Evolutionary conservation across 2,329 filamentous ascomycete genomes (phyloP), one percentile per base, ranked within the genome.

Genomic region (Aspergillus intermedius): DNA sequence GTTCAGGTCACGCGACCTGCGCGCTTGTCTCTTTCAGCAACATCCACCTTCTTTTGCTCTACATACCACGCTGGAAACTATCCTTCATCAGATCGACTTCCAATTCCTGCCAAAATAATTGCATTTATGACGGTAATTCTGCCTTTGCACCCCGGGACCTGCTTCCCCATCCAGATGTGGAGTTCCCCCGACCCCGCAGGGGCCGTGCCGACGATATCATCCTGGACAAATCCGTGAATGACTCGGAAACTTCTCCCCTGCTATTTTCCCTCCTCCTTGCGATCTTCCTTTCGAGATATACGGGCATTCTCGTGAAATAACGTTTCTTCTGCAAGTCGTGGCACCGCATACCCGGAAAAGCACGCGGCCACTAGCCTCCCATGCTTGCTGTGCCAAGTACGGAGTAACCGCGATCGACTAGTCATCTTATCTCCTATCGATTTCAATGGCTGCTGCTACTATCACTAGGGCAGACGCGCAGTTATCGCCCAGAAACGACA

Each of bases 221-320:
- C 10, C 25, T 30, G 25, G 44, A 23, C 21, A 40, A 52, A 44
- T 47, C 50, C 50, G 48, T 32, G 21, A 32, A 28, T 44, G 22
- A 22, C 34, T 43, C 51, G 52, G 52, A 54, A 54, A 49, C 44
- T 52, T 52, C 49, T 54, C 52, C 52, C 30, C 17, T 22, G 17
- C 23, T 10, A 28, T 2, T 19, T 17, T 28, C 21, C 15, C 21
- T 7, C 21, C 4, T 21, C 13, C 8, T 15, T 7, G 7, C 8
- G 23, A 13, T 9, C 15, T 19, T 40, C 19, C 3, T 13, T 40
- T 40, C 10, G 17, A 21, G 1, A 10, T 22, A 3, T 12, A 40
- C 17, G 5, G 12, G 5, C 12, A 9, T 40, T 5, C 28, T 13
- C 39, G 8, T 40, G 28, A 28, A 19, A 12, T 42, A 10, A n/a